phyloP scores from a whole-genome alignment of 805 yeast species.

The Wickerhamomyces canadensis region DNA sequence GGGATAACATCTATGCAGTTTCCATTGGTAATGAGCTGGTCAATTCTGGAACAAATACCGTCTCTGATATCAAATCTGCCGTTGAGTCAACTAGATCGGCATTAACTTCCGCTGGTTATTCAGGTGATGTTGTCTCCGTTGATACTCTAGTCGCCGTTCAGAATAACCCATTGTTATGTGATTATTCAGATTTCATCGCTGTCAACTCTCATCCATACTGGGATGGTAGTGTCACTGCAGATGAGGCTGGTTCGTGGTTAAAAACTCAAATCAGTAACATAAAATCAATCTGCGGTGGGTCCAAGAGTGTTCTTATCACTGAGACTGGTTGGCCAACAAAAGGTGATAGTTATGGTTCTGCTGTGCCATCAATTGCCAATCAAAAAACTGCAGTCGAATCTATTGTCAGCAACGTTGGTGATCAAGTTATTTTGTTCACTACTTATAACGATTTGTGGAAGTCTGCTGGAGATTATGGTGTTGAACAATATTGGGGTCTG shows the following conservation, averaged over 20 bases:
- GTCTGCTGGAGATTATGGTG: constrained; percentile 46
- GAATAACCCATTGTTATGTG: constrained; percentile 47
- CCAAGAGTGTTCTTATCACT: constrained; percentile 42
- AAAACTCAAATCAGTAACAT: constrained; percentile 40
- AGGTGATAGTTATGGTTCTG: constrained; percentile 47
- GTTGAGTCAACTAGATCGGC: constrained; percentile 41
- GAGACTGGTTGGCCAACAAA: constrained; percentile 72
- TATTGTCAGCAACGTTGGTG: constrained; percentile 40
- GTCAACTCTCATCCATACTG: constrained; percentile 66
- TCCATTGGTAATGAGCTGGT: constrained; percentile 63
- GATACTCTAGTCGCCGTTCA: constrained; percentile 60
- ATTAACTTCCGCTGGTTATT: constrained; percentile 40
- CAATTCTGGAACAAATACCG: constrained; percentile 43
- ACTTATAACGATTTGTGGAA: constrained; percentile 64
- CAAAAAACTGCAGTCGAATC: constrained; percentile 48
- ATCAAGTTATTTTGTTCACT: constrained; percentile 51
- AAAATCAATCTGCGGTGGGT: constrained; percentile 40
- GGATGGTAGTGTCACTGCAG: constrained; percentile 48
- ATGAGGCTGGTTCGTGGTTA: constrained; percentile 50
- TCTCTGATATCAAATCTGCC: constrained; percentile 41
- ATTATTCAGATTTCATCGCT: constrained; percentile 55
- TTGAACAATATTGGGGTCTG: constrained; percentile 51
- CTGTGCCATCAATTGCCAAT: constrained; percentile 50
- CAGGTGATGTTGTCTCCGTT: constrained; percentile 56
- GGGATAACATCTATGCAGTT: constrained; percentile 55